phyloP scores from a whole-genome alignment of 2,329 filamentous ascomycete species.

The Penicillium palitans region DNA sequence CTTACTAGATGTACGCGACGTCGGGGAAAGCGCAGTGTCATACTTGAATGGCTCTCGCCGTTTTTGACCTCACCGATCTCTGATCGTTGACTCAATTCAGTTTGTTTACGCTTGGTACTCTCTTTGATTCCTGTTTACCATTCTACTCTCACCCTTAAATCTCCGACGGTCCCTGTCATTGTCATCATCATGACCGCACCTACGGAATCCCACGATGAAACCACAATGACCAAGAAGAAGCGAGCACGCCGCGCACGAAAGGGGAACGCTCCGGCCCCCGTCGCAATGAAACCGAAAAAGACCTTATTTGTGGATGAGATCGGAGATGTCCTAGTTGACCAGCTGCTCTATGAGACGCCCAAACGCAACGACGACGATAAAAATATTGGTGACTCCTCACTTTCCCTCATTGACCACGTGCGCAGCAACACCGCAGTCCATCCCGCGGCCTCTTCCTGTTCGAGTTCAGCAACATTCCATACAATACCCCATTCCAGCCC shows the following conservation, averaged over 20 bases:
- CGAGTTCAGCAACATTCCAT: slow-evolving; percentile 17
- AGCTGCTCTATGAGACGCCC: slow-evolving; percentile 17
- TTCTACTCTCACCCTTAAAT: not conserved
- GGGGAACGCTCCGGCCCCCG: not conserved
- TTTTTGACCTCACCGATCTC: not conserved
- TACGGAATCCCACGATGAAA: not conserved
- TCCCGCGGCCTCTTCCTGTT: slow-evolving; percentile 11
- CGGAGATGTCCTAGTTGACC: slow-evolving; percentile 21
- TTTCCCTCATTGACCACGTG: slow-evolving; percentile 22
- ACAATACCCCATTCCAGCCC: slow-evolving; percentile 16
- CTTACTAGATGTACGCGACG: no score
- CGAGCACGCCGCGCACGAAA: slow-evolving; percentile 14
- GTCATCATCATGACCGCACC: not conserved
- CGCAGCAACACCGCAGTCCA: slow-evolving; percentile 8
- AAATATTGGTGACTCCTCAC: not conserved
- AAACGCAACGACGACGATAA: not conserved
- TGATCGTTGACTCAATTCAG: not conserved
- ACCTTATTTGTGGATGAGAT: slow-evolving; percentile 23
- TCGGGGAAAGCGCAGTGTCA: not conserved
- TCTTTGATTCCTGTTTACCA: not conserved
- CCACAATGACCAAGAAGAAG: slow-evolving; percentile 14
- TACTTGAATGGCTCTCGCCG: not conserved
- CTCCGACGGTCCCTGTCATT: not conserved
- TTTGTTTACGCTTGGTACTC: not conserved
- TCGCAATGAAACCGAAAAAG: slow-evolving; percentile 15